Conservation (phyloP, 495 filamentous ascomycete genomes). For the Arthonia radiata region DNA sequence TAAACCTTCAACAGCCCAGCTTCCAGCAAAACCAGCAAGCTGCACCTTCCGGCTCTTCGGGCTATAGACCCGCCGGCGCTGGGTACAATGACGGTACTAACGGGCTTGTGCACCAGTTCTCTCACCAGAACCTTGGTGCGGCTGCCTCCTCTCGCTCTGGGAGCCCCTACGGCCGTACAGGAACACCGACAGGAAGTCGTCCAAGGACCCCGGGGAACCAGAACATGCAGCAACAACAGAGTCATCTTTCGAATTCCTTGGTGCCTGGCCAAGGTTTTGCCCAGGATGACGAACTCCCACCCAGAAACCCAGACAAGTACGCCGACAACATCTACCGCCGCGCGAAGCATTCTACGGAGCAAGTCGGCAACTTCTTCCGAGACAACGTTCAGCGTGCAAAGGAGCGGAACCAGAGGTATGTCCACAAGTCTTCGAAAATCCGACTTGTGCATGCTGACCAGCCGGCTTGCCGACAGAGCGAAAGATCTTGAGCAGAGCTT, state of each 20-base stretch:
- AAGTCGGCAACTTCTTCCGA: constrained; percentile 80
- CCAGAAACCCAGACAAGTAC: constrained; percentile 14
- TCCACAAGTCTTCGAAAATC: constrained; percentile 2
- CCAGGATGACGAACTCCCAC: constrained; percentile 16
- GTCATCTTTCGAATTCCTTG: constrained; percentile 16
- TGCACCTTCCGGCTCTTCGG: constrained; percentile 26
- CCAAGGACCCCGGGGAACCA: too few species aligned
- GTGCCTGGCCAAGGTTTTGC: constrained; percentile 6
- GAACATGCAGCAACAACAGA: too few species aligned
- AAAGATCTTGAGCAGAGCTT: constrained; percentile 72
- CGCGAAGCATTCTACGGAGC: constrained; percentile 19
- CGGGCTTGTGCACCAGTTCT: constrained; percentile 83
- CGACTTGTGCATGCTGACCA: constrained; percentile 1
- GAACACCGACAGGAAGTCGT: too few species aligned
- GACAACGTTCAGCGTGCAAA: constrained; percentile 81
- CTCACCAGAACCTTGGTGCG: constrained; percentile 64
- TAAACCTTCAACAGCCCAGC: constrained; percentile 16
- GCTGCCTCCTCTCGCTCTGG: constrained; percentile 35
- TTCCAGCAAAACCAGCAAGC: constrained; percentile 33
- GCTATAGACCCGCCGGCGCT: constrained; percentile 19
- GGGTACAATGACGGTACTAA: constrained; percentile 34
- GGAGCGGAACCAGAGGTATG: constrained; percentile 73
- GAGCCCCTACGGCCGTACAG: constrained; percentile 43
- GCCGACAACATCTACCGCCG: constrained; percentile 13
- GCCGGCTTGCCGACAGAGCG: constrained; percentile 51